Percentiles rank a stretch among this genome's conserved stretches.
Evolutionary conservation across 2,329 filamentous ascomycete species (phyloP).

Genomic region (Hypoxylon sp.): DNA sequence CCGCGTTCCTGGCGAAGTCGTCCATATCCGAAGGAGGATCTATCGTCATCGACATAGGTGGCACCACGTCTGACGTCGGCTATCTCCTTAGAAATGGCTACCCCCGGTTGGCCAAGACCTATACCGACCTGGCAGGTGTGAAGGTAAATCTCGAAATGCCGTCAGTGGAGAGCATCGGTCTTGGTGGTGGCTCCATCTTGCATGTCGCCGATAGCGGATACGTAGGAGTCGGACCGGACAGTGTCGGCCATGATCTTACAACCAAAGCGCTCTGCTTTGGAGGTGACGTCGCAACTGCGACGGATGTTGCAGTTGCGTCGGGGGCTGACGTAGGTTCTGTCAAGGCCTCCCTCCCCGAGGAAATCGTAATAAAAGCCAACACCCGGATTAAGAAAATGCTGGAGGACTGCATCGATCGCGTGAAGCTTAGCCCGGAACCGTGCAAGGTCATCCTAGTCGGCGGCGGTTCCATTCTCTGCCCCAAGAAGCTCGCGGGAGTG

Average conservation of each 20-base stretch:
- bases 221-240: constrained; percentile 66
- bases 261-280: constrained; percentile 66
- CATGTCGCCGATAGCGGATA: constrained; percentile 50
- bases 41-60: constrained; percentile 73
- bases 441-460: constrained; percentile 69
- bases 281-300: constrained; percentile 66
- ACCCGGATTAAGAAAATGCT: constrained; percentile 61
- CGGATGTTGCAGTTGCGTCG: constrained; percentile 59
- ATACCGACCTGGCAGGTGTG: constrained; percentile 69
- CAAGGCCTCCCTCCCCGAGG: constrained; percentile 48
- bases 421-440: constrained; percentile 68
- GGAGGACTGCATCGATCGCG: constrained; percentile 65
- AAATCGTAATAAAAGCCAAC: constrained; percentile 47
- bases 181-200: constrained; percentile 67
- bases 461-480: constrained; percentile 68
- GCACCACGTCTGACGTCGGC: constrained; percentile 72
- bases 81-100: constrained; percentile 69
- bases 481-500: constrained; percentile 63
- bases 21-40: constrained; percentile 47
- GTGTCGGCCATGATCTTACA: constrained; percentile 65
- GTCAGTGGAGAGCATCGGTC: constrained; percentile 66
- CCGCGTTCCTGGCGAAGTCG: constrained; percentile 64
- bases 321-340: constrained; percentile 40
- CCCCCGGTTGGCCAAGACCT: constrained; percentile 69
- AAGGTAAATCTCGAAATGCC: constrained; percentile 68